A percentile compares a stretch with the other conserved stretches of the same genome.
Evolutionary conservation across 225 moss, liverwort and hornwort genomes (phyloP).

Genomic region (Ulota crispa): DNA sequence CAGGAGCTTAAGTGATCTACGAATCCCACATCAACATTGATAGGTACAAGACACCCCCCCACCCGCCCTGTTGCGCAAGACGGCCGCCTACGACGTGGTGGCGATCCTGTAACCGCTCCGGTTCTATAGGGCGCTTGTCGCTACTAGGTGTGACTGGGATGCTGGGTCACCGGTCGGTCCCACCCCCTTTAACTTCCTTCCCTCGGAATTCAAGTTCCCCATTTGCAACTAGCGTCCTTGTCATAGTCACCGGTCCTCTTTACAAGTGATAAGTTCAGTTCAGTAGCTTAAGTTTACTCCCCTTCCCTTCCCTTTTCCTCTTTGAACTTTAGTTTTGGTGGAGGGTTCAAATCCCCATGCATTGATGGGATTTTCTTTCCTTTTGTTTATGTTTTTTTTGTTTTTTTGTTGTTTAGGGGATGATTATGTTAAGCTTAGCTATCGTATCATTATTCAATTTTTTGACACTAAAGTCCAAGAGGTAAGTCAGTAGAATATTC

Average conservation of each 20-base stretch:
- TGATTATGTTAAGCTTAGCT: no score
- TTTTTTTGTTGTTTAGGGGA: background rate
- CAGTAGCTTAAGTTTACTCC: no score
- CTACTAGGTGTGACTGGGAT: background rate
- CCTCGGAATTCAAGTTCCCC: background rate
- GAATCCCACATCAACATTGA: no score
- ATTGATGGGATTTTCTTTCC: background rate
- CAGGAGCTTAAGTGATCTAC: no score
- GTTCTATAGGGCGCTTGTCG: background rate
- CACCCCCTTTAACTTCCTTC: background rate
- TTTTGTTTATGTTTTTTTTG: background rate
- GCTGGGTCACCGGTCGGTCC: constrained; percentile 19
- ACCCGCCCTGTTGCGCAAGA: background rate
- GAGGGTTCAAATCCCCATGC: background rate
- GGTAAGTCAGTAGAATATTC: no score
- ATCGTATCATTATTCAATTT: no score
- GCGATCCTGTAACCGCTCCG: background rate
- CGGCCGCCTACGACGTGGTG: constrained; percentile 4
- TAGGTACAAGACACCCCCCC: constrained; percentile 34
- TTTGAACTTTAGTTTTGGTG: background rate
- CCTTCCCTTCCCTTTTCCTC: no score
- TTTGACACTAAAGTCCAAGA: no score
- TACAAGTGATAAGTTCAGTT: background rate
- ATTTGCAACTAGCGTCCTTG: constrained; percentile 3
- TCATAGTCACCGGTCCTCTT: constrained; percentile 32